Evolutionary conservation across 805 yeast genomes (phyloP), one percentile per base, ranked within the genome.

Genomic region (Ascoidea asiatica): DNA sequence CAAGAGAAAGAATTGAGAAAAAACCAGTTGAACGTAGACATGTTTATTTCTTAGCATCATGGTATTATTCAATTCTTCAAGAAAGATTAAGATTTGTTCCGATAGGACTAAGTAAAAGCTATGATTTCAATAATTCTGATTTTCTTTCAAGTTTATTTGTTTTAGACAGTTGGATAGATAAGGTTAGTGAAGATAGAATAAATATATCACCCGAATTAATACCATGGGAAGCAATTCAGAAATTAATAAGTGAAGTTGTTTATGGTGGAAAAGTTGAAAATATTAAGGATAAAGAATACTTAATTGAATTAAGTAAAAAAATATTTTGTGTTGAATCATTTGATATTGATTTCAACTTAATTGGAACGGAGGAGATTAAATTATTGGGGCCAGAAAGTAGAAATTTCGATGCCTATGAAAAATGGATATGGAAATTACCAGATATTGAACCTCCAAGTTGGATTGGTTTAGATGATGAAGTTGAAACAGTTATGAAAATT

Each of bases 101-200:
- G 0, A 55, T 73, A 2, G 85, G 90, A 1, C 83, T 84, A 60
- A 52, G 61, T 1, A 71, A 72, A 50, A 54, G 51, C 7, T 81
- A 85, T 54, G 94, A 83, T 48, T 73, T 88, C 52, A 83, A 74
- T 55, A 85, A 83, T 46, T 60, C 78, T n/a, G 96, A 89, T 56
- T 70, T 80, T 44, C 60, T 63, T 8, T 65, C 75, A 19, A 79
- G 77, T 1, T 50, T 67, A 4, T 54, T 48, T 42, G 63, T 77
- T 18, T 57, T 79, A 42, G 65, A 65, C 38, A 60, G 64, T 40
- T 55, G 72, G 52, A 54, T 79, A n/a, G 44, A 43, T 4, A 38
- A 44, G 7, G 53, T 60, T 19, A 47, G 56, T 8, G 46, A 48
- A 4, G 48, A 49, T 6, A 46, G 62, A 23, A 50, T 57, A 38